phyloP scores from a whole-genome alignment of 148 eudicot genomes.

The Cornus suecica region DNA sequence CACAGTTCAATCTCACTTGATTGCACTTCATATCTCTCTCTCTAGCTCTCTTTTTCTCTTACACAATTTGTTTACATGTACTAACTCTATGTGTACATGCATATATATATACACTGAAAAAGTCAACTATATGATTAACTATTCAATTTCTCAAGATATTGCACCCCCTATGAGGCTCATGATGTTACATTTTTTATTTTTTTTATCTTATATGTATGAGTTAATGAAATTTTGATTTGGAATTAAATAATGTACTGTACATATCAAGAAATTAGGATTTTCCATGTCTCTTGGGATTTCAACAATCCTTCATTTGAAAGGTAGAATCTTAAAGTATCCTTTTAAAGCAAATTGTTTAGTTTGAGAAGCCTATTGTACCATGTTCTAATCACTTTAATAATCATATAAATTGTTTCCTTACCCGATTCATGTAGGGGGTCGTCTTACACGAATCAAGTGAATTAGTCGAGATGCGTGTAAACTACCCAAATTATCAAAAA shows the following conservation, averaged over 20 bases:
- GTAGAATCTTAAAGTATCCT: neutral
- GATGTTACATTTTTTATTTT: too few relatives aligned
- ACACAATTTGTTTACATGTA: neutral
- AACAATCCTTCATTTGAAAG: neutral
- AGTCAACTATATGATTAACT: constrained; percentile 22
- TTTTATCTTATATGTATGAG: constrained; percentile 1
- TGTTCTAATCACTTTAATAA: neutral
- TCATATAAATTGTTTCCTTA: too few relatives aligned
- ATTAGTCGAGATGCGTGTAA: too few relatives aligned
- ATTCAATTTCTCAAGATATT: neutral
- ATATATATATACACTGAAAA: constrained; percentile 16
- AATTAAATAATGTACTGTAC: neutral
- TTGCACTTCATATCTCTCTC: constrained; percentile 32
- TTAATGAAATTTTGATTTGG: neutral
- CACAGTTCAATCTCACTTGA: constrained; percentile 45
- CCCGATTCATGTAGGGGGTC: too few relatives aligned
- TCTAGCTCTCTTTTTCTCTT: constrained; percentile 12
- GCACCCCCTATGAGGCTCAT: neutral
- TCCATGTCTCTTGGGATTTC: constrained; percentile 35
- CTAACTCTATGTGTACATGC: neutral
- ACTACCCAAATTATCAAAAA: neutral
- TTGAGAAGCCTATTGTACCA: neutral
- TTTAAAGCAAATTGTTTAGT: neutral
- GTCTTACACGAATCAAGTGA: too few relatives aligned
- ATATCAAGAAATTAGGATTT: constrained; percentile 24